Conservation (phyloP, 345 rosid species). For the Eucalyptus polybractea region DNA sequence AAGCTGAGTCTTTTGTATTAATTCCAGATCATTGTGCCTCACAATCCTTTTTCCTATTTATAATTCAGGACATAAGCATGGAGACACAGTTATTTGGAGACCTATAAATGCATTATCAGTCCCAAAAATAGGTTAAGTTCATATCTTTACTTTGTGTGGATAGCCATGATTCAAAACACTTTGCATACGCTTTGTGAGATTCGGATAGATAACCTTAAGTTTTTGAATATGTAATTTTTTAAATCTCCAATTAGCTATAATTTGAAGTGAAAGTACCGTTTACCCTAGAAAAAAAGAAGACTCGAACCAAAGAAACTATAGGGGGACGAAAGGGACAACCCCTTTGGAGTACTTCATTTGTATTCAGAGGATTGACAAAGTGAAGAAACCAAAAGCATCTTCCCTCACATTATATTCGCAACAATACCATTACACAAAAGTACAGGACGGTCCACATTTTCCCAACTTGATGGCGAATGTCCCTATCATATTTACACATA, state of each 20-base stretch:
- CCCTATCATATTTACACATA: neutral
- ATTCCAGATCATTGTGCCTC: neutral
- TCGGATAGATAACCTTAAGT: neutral
- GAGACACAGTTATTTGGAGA: neutral
- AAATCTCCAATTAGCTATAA: neutral
- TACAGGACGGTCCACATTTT: neutral
- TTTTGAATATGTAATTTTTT: neutral
- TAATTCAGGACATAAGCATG: neutral
- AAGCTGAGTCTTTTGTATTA: neutral
- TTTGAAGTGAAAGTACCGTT: neutral
- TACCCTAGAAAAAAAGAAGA: neutral
- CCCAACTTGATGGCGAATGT: neutral
- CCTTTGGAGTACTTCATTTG: neutral
- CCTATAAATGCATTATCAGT: neutral
- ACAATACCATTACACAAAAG: neutral
- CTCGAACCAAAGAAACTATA: neutral
- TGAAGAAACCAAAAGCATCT: neutral
- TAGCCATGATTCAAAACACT: neutral
- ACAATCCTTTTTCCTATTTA: neutral
- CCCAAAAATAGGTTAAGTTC: neutral
- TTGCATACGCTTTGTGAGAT: neutral
- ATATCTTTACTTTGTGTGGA: neutral
- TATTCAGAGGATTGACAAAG: neutral
- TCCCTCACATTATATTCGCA: neutral
- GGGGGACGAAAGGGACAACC: neutral